Evolutionary conservation across 805 yeast genomes (phyloP).

Genomic region (Candida nonsorbophila): DNA sequence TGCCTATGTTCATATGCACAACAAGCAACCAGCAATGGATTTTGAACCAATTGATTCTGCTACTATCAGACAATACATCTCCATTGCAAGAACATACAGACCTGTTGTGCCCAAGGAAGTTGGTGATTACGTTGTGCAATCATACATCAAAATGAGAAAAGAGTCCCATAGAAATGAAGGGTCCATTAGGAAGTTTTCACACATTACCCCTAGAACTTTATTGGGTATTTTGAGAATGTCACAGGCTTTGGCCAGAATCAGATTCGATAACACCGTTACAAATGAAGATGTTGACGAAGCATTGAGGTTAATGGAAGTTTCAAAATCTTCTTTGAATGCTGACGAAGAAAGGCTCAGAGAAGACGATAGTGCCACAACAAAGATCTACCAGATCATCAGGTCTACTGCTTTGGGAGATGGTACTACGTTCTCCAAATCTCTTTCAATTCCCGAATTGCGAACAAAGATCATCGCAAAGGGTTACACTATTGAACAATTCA

Average conservation of each 20-base stretch:
- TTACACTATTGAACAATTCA: conserved; percentile 73
- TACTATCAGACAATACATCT: conserved; percentile 81
- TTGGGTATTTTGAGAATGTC: conserved; percentile 88
- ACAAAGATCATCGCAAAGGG: conserved; percentile 74
- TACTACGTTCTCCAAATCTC: conserved; percentile 18
- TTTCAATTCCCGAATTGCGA: conserved; percentile 46
- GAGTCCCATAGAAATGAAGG: conserved; percentile 78
- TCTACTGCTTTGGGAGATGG: conserved; percentile 43
- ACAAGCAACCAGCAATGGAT: conserved; percentile 73
- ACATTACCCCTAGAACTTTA: conserved; percentile 92
- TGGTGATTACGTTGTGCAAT: conserved; percentile 78
- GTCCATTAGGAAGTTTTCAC: conserved; percentile 75
- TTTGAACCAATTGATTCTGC: conserved; percentile 73
- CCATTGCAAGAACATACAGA: conserved; percentile 76
- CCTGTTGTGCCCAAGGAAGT: conserved; percentile 83
- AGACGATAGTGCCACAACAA: conserved; percentile 63
- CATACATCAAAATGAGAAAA: conserved; percentile 88
- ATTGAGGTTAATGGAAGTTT: conserved; percentile 74
- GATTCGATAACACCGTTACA: conserved; percentile 69
- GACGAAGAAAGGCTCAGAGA: conserved; percentile 48
- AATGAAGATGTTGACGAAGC: conserved; percentile 94
- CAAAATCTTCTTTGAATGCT: conserved; percentile 71
- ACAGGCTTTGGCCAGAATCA: conserved; percentile 87
- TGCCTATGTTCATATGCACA: conserved; percentile 92
- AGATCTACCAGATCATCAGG: conserved; percentile 67